Evolutionary conservation across 2,329 filamentous ascomycete species (phyloP).

Genomic region (Stromatinia cepivora): DNA sequence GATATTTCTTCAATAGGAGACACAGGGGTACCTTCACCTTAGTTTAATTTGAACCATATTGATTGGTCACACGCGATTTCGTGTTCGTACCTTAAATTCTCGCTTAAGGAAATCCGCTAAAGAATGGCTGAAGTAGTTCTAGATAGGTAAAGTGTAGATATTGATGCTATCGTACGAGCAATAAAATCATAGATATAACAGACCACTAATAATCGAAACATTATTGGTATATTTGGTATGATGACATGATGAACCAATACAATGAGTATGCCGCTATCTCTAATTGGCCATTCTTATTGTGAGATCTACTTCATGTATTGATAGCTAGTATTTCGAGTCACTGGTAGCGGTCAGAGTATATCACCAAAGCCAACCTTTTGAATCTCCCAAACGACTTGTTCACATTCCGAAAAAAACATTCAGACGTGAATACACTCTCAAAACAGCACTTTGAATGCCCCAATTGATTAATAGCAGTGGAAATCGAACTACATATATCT

Average conservation of each 20-base stretch:
- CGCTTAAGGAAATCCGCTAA: conserved; percentile 5
- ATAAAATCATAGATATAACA: neutral
- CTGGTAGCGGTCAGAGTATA: neutral
- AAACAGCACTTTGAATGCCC: neutral
- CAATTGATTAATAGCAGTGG: neutral
- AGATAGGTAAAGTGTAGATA: neutral
- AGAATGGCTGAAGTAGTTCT: conserved; percentile 4
- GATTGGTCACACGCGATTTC: conserved; percentile 15
- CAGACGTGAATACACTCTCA: neutral
- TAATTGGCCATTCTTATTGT: neutral
- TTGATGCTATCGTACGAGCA: conserved; percentile 12
- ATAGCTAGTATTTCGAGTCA: neutral
- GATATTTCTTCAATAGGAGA: conserved; percentile 22
- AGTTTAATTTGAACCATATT: conserved; percentile 13
- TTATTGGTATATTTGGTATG: neutral
- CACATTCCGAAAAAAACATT: neutral
- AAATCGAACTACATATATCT: neutral
- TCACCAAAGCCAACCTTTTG: neutral
- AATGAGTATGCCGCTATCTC: neutral
- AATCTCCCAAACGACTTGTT: neutral
- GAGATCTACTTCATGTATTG: neutral
- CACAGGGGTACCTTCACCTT: conserved; percentile 3
- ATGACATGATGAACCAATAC: conserved; percentile 8
- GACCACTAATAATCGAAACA: conserved; percentile 10
- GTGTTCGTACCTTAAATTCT: conserved; percentile 19